Evolutionary conservation across 176 grass and related monocot genomes (phyloP).

Genomic region (Oryza brachyantha): DNA sequence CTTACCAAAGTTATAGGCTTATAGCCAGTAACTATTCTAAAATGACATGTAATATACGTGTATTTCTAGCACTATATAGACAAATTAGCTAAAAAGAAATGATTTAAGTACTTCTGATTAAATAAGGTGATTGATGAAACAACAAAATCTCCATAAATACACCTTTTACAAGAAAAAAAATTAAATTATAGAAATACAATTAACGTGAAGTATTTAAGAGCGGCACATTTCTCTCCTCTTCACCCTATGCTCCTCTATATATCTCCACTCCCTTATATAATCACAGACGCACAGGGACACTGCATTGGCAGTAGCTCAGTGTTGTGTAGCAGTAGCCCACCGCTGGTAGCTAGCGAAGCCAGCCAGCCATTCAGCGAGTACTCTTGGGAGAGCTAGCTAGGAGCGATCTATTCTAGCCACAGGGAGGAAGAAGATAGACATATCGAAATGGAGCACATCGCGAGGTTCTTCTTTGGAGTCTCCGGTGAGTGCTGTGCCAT

Average conservation of each 20-base stretch:
- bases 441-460: constrained; percentile 58
- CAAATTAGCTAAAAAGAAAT: too few species aligned
- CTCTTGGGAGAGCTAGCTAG: background rate
- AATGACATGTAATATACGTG: too few species aligned
- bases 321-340: background rate
- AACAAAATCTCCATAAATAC: too few species aligned
- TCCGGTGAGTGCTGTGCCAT: constrained; percentile 43
- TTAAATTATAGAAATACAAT: too few species aligned
- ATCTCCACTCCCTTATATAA: background rate
- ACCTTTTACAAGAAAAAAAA: too few species aligned
- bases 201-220: too few species aligned
- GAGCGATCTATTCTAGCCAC: background rate
- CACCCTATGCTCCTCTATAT: background rate
- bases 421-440: background rate
- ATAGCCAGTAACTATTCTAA: too few species aligned
- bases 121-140: too few species aligned
- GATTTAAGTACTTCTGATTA: too few species aligned
- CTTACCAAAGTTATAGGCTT: too few species aligned
- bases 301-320: background rate
- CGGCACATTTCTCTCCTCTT: too few species aligned
- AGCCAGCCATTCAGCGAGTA: background rate
- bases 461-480: constrained; percentile 70
- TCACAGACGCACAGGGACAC: background rate
- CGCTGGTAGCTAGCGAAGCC: background rate
- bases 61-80: too few species aligned